Percentiles rank a stretch among this genome's conserved stretches.
phyloP scores from a whole-genome alignment of 2,329 filamentous ascomycete genomes.

The Domatiomyces catenatus region DNA sequence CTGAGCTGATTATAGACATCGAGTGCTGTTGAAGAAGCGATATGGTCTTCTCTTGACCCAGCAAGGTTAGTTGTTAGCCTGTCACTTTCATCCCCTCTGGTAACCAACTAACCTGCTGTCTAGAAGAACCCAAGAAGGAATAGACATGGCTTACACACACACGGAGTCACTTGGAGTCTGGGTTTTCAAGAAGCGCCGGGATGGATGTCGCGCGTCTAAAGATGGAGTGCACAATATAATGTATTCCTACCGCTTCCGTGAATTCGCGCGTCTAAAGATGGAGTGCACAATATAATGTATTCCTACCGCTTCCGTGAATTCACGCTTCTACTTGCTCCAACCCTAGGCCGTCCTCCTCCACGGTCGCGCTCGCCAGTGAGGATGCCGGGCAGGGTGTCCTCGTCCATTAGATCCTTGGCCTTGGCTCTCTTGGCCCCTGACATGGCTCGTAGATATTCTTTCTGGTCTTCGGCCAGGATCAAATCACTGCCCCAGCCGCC shows the following conservation, averaged over 20 bases:
- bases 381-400: conserved; percentile 77
- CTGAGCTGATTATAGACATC: conserved; percentile 44
- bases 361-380: conserved; percentile 62
- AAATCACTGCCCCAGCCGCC: conserved; percentile 72
- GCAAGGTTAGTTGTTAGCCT: conserved; percentile 36
- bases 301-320: conserved; percentile 52
- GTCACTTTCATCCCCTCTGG: not conserved
- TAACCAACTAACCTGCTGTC: conserved; percentile 9
- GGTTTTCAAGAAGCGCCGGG: not conserved
- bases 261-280: conserved; percentile 48
- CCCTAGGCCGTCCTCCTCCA: conserved; percentile 51
- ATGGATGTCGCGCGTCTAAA: not conserved
- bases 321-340: conserved; percentile 74
- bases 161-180: not conserved
- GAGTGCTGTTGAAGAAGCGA: conserved; percentile 86
- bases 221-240: not conserved
- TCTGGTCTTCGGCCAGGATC: conserved; percentile 87
- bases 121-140: conserved; percentile 21
- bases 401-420: conserved; percentile 79
- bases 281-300: not conserved
- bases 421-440: conserved; percentile 50
- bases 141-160: conserved; percentile 1
- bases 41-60: conserved; percentile 80
- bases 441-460: conserved; percentile 60
- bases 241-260: conserved; percentile 38